A percentile compares a stretch with the other conserved stretches of the same genome.
These are phyloP conservation scores for Krasilnikovozyma curviuscula DNA, from an alignment of 768 basidiomycete species.

Conservation along the genomic window DNA sequence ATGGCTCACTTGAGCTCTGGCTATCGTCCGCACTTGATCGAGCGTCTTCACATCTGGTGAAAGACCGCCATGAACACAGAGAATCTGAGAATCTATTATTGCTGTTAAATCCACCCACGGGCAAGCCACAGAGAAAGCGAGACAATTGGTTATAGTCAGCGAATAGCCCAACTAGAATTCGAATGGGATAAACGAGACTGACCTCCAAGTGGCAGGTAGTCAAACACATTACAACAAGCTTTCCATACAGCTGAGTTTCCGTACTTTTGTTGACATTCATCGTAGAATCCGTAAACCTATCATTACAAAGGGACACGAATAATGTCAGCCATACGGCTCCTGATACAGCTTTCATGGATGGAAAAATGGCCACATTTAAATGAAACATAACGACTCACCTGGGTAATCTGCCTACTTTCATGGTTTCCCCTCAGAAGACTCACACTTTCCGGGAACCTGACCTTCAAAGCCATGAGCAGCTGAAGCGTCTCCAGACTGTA, in stretches of 20 bases:
- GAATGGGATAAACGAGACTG: neutral
- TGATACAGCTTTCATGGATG: neutral
- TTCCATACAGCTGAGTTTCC: slow-evolving; percentile 92
- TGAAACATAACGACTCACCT: slow-evolving; percentile 41
- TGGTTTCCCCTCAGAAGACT: slow-evolving; percentile 87
- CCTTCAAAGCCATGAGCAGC: slow-evolving; percentile 69
- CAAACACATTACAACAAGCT: slow-evolving; percentile 89
- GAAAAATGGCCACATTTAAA: neutral
- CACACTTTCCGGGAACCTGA: slow-evolving; percentile 74
- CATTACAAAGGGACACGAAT: neutral
- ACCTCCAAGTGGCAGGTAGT: slow-evolving; percentile 63
- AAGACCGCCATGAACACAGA: slow-evolving; percentile 90
- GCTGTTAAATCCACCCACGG: slow-evolving; percentile 22
- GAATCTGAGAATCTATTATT: slow-evolving; percentile 81
- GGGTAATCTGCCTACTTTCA: slow-evolving; percentile 91
- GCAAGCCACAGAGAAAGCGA: neutral
- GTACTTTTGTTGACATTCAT: slow-evolving; percentile 96
- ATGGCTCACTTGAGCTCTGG: slow-evolving; percentile 34
- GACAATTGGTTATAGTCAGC: neutral
- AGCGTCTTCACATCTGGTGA: slow-evolving; percentile 89
- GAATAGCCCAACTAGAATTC: neutral
- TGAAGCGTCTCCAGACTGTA: slow-evolving; percentile 92
- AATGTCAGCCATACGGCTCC: neutral
- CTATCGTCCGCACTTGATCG: slow-evolving; percentile 81
- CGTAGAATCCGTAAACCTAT: slow-evolving; percentile 71